Evolutionary conservation across 345 rosid species (phyloP).

Genomic region (Nasturtium officinale): DNA sequence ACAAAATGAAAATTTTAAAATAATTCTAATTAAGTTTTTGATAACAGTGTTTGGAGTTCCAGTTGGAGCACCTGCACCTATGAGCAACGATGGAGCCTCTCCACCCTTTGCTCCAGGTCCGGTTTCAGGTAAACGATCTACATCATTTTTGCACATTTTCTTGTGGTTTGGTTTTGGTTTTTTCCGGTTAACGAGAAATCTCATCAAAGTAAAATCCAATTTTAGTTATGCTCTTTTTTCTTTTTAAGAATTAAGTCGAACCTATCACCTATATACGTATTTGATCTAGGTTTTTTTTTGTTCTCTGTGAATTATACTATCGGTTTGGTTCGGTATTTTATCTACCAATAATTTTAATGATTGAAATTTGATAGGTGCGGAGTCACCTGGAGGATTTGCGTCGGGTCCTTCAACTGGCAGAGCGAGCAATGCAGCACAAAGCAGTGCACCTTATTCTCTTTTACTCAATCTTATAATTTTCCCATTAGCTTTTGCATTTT

Average conservation of each 20-base stretch:
- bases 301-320: background rate
- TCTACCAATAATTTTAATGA: background rate
- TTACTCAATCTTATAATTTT: conserved; percentile 22
- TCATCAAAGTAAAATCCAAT: background rate
- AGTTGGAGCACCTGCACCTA: conserved; percentile 37
- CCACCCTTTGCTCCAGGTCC: conserved; percentile 32
- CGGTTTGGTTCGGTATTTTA: background rate
- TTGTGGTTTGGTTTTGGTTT: background rate
- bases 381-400: conserved; percentile 31
- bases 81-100: conserved; percentile 25
- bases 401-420: conserved; percentile 12
- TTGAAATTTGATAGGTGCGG: conserved; percentile 23
- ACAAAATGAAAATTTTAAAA: background rate
- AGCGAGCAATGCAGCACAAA: conserved; percentile 28
- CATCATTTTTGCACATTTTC: background rate
- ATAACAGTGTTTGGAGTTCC: conserved; percentile 38
- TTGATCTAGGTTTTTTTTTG: too few relatives aligned
- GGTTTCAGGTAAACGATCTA: conserved; percentile 17
- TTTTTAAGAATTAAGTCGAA: background rate
- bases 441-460: conserved; percentile 18
- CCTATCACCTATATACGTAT: too few relatives aligned
- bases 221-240: background rate
- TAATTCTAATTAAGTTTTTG: background rate
- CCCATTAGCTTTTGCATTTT: conserved; percentile 26
- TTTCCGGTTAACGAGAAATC: background rate